Evolutionary conservation across 2,329 filamentous ascomycete genomes (phyloP).

Genomic region (Epichloe gansuensis): DNA sequence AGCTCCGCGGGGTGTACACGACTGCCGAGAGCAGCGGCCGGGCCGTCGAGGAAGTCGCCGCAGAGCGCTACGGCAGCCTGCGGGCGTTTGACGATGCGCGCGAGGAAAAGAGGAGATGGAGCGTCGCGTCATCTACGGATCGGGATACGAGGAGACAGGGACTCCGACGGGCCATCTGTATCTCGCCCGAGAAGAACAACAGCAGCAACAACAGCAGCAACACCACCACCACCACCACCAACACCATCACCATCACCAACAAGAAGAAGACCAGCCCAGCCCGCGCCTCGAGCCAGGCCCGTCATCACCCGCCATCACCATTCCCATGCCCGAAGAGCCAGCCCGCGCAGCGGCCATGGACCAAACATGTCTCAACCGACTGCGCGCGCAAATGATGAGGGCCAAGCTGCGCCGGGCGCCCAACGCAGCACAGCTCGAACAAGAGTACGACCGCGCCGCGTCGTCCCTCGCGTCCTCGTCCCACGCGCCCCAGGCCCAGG

Average conservation of each 20-base stretch:
- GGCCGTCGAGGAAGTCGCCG: conserved; percentile 69
- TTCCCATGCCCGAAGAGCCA: conserved; percentile 37
- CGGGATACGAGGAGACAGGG: conserved; percentile 72
- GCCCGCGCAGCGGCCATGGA: conserved; percentile 39
- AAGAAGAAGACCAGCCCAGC: neutral
- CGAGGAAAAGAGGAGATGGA: conserved; percentile 89
- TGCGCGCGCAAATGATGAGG: conserved; percentile 93
- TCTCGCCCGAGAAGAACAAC: conserved; percentile 57
- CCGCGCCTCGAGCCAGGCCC: conserved; percentile 14
- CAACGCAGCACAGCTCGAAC: conserved; percentile 65
- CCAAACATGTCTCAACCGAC: conserved; percentile 70
- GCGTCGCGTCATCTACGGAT: conserved; percentile 67
- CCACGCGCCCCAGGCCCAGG: too few relatives aligned
- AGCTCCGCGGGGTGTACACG: conserved; percentile 74
- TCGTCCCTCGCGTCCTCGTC: conserved; percentile 41
- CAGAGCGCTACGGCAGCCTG: conserved; percentile 70
- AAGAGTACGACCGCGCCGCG: conserved; percentile 68
- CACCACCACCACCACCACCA: too few relatives aligned
- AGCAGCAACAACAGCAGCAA: conserved; percentile 12
- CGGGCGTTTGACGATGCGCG: conserved; percentile 82
- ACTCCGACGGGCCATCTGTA: conserved; percentile 83
- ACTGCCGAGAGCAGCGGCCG: conserved; percentile 61
- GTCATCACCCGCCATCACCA: conserved; percentile 38
- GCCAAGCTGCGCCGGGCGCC: conserved; percentile 73
- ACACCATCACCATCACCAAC: too few relatives aligned